Base-by-base conservation (phyloP, 148 eudicot genomes). In the Cornus florida region DNA sequence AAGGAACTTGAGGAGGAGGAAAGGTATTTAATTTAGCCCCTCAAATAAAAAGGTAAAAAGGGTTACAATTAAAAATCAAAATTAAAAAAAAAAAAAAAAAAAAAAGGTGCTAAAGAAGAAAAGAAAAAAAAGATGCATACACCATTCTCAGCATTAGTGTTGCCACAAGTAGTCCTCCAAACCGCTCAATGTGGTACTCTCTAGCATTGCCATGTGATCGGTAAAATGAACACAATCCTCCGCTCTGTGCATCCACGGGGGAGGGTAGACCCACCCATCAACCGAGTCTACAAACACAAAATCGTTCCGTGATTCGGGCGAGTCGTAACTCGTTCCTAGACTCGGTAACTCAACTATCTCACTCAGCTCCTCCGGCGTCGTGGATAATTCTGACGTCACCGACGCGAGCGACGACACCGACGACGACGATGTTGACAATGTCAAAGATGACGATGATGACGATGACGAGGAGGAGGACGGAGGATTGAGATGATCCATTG, bases 311-410 rank as follows among this genome's bases (percentile, higher is more conserved):
- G 82, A 81, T 81, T 88, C 87, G 62, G 83, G 73, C 78, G 83
- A 87, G 57, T 83, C 87, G 50, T 75, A 86, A 81, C 84, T 77
- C 81, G 12, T 69, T 2, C 80, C 93, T 38, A 92, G 75, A 64
- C 87, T 87, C 67, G 96, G 96, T 10, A 90, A 46, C 87, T 90
- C 85, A 10, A 92, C 91, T 60, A 92, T 90, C 82, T 92, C 87
- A 8, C 87, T 85, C 28, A 90, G 70, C 67, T 86, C 91, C 43
- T 89, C 89, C 24, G 76, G 79, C 66, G 10, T 39, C 0, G 75
- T 28, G 28, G 28, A 12, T 6, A 77, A 20, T 2, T n/a, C 68
- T 17, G 72, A 66, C 65, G 72, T 14, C 35, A 72, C 2, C 8
- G 84, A 31, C 32, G 87, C 70, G 19, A 35, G 1, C 56, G 77